Base-by-base conservation (phyloP, 169 alveolate genomes). In the Plasmodium knowlesi region DNA sequence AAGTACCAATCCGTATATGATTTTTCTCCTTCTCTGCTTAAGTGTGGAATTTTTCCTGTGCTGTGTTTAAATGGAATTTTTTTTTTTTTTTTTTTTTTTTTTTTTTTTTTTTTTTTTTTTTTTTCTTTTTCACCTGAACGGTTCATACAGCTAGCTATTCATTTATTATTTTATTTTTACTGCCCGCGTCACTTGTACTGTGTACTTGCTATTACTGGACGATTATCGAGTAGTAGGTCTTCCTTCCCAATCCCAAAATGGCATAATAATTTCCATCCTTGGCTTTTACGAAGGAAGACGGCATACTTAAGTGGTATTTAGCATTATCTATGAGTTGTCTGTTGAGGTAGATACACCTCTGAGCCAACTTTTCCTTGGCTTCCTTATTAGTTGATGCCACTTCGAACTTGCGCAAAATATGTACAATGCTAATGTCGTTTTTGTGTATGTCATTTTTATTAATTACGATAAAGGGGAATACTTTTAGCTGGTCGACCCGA, bases 341-440 rank as follows among this genome's bases (percentile, higher is more conserved):
- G 39, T 85, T 85, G 12, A 85, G 50, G 22, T 67, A 85, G 6
- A 85, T 28, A 14, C 93, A 85, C 5, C 67, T 50, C 41, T 85
- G 93, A n/a, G 25, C 43, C 67, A 85, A 50, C 30, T 85, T 85
- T 28, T 85, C 93, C 43, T 85, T 85, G 5, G 93, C 93, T 30
- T 85, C 86, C 34, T 85, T 85, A 37, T 85, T 85, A 5, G 93
- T 85, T 10, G 6, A 12, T 4, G 93, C 93, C 37, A 85, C 79
- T 30, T 85, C 57, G 37, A 85, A 85, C n/a, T 19, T 32, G 9
- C 57, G 79, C 28, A 85, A 74, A 16, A 85, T n/a, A 1, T 85
- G 81, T 0, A 53, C 50, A 46, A 85, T 85, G 70, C 67, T 76
- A 19, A 85, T 74, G 74, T 67, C 22, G 2, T 85, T 85, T 50